phyloP scores from a whole-genome alignment of 2,329 filamentous ascomycete genomes.

The Metarhizium anisopliae region DNA sequence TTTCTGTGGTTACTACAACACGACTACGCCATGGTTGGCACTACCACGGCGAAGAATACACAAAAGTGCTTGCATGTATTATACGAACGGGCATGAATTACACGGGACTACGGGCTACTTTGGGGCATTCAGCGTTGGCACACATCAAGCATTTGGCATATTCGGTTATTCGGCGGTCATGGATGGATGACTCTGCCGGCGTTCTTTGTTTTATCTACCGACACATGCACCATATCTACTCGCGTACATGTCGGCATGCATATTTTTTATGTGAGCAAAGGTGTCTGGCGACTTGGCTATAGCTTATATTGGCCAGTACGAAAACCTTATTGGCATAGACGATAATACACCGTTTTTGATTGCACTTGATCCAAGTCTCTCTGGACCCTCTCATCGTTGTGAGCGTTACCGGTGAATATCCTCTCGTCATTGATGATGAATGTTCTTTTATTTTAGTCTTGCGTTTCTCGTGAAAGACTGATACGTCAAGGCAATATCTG shows the following conservation, averaged over 20 bases:
- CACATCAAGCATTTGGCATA: slow-evolving; percentile 1
- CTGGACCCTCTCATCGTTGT: no score
- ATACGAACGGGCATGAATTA: not conserved
- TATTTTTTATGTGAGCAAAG: no score
- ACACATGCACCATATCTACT: not conserved
- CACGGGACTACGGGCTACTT: not conserved
- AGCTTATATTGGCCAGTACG: no score
- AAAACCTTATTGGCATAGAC: no score
- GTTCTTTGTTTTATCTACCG: not conserved
- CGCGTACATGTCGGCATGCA: not conserved
- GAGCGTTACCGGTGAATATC: no score
- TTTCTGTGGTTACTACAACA: not conserved
- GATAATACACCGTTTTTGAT: no score
- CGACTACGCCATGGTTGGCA: not conserved
- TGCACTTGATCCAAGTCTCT: no score
- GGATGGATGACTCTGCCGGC: slow-evolving; percentile 1
- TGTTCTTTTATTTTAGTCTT: no score
- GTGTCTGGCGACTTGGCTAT: no score
- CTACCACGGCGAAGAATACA: not conserved
- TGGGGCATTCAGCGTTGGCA: not conserved
- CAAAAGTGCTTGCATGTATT: not conserved
- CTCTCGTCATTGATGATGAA: not conserved
- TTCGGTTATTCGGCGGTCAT: not conserved
- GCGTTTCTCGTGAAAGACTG: no score
- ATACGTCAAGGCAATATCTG: no score